Percentiles rank a stretch among this genome's conserved stretches.
phyloP scores from a whole-genome alignment of 2,329 filamentous ascomycete species.

The Monilinia vaccinii-corymbosi region DNA sequence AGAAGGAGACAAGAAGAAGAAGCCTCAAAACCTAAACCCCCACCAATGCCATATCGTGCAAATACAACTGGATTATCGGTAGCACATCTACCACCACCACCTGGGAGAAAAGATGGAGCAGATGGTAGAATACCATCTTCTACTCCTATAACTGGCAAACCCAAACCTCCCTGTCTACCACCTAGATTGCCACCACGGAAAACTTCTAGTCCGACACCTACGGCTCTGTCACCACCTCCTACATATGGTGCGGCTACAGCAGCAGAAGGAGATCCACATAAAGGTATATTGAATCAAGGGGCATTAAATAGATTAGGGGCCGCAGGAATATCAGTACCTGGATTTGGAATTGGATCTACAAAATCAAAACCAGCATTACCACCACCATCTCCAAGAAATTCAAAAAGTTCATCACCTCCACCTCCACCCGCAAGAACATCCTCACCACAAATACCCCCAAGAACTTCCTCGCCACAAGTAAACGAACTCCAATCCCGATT shows the following conservation, averaged over 20 bases:
- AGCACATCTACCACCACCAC: slow-evolving; percentile 50
- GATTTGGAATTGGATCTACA: slow-evolving; percentile 46
- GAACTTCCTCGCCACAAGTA: slow-evolving; percentile 18
- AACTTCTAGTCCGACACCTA: slow-evolving; percentile 29
- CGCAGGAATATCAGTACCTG: slow-evolving; percentile 58
- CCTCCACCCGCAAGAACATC: slow-evolving; percentile 12
- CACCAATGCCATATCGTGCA: slow-evolving; percentile 50
- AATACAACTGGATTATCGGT: slow-evolving; percentile 54
- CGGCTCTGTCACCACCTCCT: slow-evolving; percentile 35
- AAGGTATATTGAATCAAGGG: slow-evolving; percentile 31
- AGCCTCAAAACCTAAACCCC: slow-evolving; percentile 27
- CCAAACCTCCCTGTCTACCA: slow-evolving; percentile 38
- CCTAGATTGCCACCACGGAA: slow-evolving; percentile 48
- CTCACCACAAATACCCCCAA: slow-evolving; percentile 8
- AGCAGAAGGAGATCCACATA: slow-evolving; percentile 24
- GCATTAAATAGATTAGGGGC: slow-evolving; percentile 48
- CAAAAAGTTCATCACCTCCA: slow-evolving; percentile 14
- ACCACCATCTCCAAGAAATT: slow-evolving; percentile 14
- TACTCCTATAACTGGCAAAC: slow-evolving; percentile 15
- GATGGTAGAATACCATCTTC: slow-evolving; percentile 20
- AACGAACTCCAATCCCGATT: slow-evolving; percentile 32
- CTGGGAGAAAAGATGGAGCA: slow-evolving; percentile 34
- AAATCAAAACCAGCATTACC: slow-evolving; percentile 29
- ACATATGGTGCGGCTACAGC: slow-evolving; percentile 17
- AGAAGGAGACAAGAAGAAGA: slow-evolving; percentile 24